Evolutionary conservation across 2,329 filamentous ascomycete genomes (phyloP).

Genomic region (Penicillium frequentans): DNA sequence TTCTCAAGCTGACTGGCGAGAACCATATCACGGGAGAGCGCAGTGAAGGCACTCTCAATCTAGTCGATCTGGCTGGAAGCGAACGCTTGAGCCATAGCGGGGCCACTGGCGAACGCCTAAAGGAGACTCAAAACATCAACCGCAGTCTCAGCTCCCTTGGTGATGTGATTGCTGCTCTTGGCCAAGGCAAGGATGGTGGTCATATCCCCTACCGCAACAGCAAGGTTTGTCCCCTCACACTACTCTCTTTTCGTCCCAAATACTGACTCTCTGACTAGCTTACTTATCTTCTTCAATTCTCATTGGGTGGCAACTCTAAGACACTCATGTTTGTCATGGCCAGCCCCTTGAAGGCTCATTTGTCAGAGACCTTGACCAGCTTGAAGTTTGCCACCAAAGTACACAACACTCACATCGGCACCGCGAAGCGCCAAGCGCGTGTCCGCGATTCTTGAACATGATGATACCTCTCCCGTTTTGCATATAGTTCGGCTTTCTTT

Average conservation of each 20-base stretch:
- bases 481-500: slow-evolving; percentile 20
- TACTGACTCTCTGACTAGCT: slow-evolving; percentile 52
- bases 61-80: slow-evolving; percentile 92
- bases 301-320: slow-evolving; percentile 90
- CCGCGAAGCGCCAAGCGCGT: slow-evolving; percentile 59
- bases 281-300: slow-evolving; percentile 93
- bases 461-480: slow-evolving; percentile 23
- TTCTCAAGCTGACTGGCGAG: slow-evolving; percentile 66
- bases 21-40: slow-evolving; percentile 77
- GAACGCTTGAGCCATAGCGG: slow-evolving; percentile 86
- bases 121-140: slow-evolving; percentile 97
- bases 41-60: slow-evolving; percentile 89
- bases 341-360: slow-evolving; percentile 83
- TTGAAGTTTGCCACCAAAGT: slow-evolving; percentile 95
- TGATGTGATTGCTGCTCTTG: slow-evolving; percentile 92
- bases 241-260: not conserved
- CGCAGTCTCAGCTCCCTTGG: slow-evolving; percentile 88
- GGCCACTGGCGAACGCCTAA: slow-evolving; percentile 81
- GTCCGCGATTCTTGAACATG: slow-evolving; percentile 35
- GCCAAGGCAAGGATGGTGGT: slow-evolving; percentile 70
- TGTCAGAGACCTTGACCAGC: slow-evolving; percentile 91
- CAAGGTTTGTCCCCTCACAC: slow-evolving; percentile 58
- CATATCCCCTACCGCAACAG: slow-evolving; percentile 96
- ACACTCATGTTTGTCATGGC: slow-evolving; percentile 99
- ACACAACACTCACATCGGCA: slow-evolving; percentile 84